A percentile compares a stretch with the other conserved stretches of the same genome.
Conservation (phyloP, 208 protist species). For the Trichomonas tenax region DNA sequence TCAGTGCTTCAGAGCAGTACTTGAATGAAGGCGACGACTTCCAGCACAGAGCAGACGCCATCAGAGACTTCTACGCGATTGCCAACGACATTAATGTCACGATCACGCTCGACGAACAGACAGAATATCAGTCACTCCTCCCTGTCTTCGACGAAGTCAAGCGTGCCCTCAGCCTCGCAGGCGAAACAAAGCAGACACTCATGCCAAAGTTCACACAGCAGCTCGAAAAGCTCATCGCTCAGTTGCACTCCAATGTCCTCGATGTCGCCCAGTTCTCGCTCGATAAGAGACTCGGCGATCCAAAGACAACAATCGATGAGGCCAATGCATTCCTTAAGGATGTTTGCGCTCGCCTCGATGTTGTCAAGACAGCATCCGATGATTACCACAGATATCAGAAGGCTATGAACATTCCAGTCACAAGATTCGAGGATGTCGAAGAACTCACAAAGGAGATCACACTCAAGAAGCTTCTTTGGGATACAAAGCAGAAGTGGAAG, state of each 20-base stretch:
- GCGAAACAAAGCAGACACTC: not conserved
- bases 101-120: not conserved
- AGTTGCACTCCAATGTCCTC: not conserved
- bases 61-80: not conserved
- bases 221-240: not conserved
- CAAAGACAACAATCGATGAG: not conserved
- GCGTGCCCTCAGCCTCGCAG: not conserved
- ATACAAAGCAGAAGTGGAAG: not conserved
- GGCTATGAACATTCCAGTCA: conserved; percentile 2
- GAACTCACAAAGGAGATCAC: not conserved
- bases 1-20: not conserved
- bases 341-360: not conserved
- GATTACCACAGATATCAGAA: not conserved
- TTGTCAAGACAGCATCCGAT: not conserved
- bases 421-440: conserved; percentile 13
- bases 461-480: not conserved
- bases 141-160: not conserved
- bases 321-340: not conserved
- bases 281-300: not conserved
- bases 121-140: not conserved
- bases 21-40: not conserved
- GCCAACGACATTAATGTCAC: not conserved
- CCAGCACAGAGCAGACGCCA: not conserved
- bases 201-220: conserved; percentile 1
- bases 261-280: not conserved